Evolutionary conservation across 1,284 basidiomycete genomes (phyloP).

Genomic region (Ceratobasidium sp.): DNA sequence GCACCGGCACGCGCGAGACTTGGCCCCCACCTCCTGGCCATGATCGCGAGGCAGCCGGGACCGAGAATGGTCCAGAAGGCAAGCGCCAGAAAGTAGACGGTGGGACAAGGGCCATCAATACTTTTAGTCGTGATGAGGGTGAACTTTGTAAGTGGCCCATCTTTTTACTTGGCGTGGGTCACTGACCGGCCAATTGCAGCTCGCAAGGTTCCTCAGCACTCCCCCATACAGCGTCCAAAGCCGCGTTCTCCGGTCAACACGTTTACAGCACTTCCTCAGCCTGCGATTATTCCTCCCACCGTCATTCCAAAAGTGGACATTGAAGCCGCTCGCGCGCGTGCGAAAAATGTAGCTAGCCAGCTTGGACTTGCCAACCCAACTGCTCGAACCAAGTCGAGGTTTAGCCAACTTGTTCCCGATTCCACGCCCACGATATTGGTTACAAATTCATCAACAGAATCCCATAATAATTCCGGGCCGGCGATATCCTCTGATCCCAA

Average conservation of each 20-base stretch:
- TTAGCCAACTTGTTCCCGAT: background rate
- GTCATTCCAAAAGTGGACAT: background rate
- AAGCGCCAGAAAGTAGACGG: slow-evolving; percentile 26
- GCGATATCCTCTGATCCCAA: too few species aligned
- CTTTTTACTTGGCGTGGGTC: background rate
- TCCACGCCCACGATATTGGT: background rate
- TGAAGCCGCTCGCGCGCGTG: slow-evolving; percentile 23
- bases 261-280: slow-evolving; percentile 3
- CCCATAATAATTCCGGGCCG: background rate
- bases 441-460: background rate
- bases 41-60: background rate
- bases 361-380: background rate
- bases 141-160: slow-evolving; percentile 12
- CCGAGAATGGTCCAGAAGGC: slow-evolving; percentile 10
- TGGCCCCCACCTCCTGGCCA: background rate
- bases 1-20: background rate
- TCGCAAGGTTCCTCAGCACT: slow-evolving; percentile 29
- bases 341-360: slow-evolving; percentile 14
- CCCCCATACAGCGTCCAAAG: slow-evolving; percentile 1
- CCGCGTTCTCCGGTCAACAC: slow-evolving; percentile 17
- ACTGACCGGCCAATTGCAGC: background rate
- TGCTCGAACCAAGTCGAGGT: slow-evolving; percentile 15
- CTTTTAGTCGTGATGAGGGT: slow-evolving; percentile 4
- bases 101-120: background rate
- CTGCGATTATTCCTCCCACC: background rate